Evolutionary conservation across 2,329 filamentous ascomycete species (phyloP), one percentile per base, ranked within the genome.

Genomic region (Elsinoe ampelina): DNA sequence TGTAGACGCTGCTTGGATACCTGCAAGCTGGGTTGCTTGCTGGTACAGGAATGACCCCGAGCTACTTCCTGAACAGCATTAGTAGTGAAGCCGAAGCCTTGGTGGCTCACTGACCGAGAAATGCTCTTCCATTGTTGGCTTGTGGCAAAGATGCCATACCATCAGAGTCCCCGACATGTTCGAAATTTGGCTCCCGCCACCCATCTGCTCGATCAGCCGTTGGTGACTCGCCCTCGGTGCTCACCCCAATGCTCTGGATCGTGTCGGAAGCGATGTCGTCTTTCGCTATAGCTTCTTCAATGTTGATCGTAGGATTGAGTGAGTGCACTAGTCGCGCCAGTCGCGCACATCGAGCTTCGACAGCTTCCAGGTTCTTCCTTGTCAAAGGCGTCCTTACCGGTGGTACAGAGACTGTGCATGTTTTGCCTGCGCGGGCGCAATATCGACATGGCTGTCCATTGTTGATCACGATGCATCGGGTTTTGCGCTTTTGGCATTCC

Each of bases 91-190:
- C 55, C 42, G 17, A 54, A 58, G 17, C 62, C 50, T 39, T 61
- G 48, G 20, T 61, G 59, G 56, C 8, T 61, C 63, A 3, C 63
- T 61, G 10, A 1, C 75, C 75, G 7, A 77, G 68, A 61, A 77
- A 77, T 4, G 75, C 75, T 1, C 69, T 68, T 30, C 74, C 70
- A 5, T 54, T 54, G n/a, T 65, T 65, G 26, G 68, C 66, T 3
- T 67, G 64, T 0, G 66, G 65, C 13, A 69, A 59, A 1, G 66
- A 65, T 1, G 66, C 68, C 68, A 71, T 71, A 22, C 66, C 66
- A 35, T 68, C 64, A 30, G 34, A 30, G 7, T 58, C 55, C 13
- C 62, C 58, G 1, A 54, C 55, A 38, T 50, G 51, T 5, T 59
- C 54, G 7, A 50, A 56, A n/a, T 57, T 30, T 12, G 58, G 39